These are phyloP conservation scores for Venturiaceae sp. DNA, from an alignment of 2,329 filamentous ascomycete species.

Conservation along the genomic window DNA sequence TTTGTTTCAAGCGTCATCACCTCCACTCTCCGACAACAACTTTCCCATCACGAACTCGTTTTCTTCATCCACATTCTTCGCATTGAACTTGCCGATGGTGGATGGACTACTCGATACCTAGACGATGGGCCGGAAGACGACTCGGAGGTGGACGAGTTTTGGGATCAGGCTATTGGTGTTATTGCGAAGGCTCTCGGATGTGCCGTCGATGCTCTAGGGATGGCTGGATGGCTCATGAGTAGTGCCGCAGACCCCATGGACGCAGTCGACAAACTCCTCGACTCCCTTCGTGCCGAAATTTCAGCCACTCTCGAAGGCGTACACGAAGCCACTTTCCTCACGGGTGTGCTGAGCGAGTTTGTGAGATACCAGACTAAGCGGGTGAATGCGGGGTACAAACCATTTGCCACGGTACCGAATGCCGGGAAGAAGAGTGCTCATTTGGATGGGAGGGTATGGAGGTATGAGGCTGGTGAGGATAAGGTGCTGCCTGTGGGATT, in stretches of 20 bases:
- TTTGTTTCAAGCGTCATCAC: slow-evolving; percentile 54
- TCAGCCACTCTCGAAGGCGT: slow-evolving; percentile 62
- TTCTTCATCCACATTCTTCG: slow-evolving; percentile 64
- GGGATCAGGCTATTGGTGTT: slow-evolving; percentile 59
- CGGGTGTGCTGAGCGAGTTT: slow-evolving; percentile 55
- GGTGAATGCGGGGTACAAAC: slow-evolving; percentile 8
- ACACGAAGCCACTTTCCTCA: slow-evolving; percentile 57
- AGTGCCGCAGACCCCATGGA: slow-evolving; percentile 38
- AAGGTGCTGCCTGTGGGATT: slow-evolving; percentile 62
- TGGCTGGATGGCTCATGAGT: slow-evolving; percentile 61
- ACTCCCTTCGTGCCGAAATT: slow-evolving; percentile 57
- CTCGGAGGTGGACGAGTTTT: slow-evolving; percentile 38
- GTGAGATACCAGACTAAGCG: slow-evolving; percentile 44
- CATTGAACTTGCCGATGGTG: slow-evolving; percentile 62
- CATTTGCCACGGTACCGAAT: not conserved
- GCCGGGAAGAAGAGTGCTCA: slow-evolving; percentile 19
- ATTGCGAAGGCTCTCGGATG: slow-evolving; percentile 63
- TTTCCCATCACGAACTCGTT: slow-evolving; percentile 58
- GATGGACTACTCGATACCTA: slow-evolving; percentile 65
- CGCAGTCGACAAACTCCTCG: slow-evolving; percentile 54
- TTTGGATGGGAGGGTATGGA: slow-evolving; percentile 23
- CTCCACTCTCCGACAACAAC: slow-evolving; percentile 51
- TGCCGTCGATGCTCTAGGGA: slow-evolving; percentile 66
- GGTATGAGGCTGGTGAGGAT: slow-evolving; percentile 29
- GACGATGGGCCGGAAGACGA: slow-evolving; percentile 42